Percentiles rank a stretch among this genome's conserved stretches.
phyloP scores from a whole-genome alignment of 139 green algal genomes.

The Yamagishiella unicocca region DNA sequence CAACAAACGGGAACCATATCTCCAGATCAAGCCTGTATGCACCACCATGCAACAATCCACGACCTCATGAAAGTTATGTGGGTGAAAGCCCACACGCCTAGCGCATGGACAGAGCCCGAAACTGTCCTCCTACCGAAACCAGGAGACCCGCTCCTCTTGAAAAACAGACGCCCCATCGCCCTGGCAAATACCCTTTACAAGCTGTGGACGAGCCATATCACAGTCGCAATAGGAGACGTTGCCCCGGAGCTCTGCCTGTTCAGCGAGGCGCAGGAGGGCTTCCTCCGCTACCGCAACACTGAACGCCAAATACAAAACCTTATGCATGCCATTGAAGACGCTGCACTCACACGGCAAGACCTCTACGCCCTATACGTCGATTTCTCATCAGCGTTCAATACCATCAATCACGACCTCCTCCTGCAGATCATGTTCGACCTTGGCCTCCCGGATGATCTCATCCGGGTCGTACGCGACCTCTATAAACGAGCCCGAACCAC shows the following conservation, averaged over 20 bases:
- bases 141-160: slow-evolving; percentile 31
- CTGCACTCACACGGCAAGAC: too few species aligned
- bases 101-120: slow-evolving; percentile 48
- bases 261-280: too few species aligned
- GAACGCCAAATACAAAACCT: slow-evolving; percentile 14
- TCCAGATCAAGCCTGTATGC: too few species aligned
- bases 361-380: slow-evolving; percentile 57
- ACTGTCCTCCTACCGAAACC: slow-evolving; percentile 60
- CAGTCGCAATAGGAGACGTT: slow-evolving; percentile 24
- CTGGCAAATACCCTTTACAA: slow-evolving; percentile 59
- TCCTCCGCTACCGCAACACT: neutral
- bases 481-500: slow-evolving; percentile 55
- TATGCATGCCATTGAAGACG: too few species aligned
- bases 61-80: too few species aligned
- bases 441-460: slow-evolving; percentile 53
- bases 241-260: slow-evolving; percentile 24
- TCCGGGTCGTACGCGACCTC: slow-evolving; percentile 56
- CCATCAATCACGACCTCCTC: neutral
- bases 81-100: slow-evolving; percentile 52
- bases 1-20: too few species aligned
- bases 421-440: too few species aligned
- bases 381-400: slow-evolving; percentile 62
- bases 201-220: slow-evolving; percentile 58
- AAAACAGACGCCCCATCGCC: slow-evolving; percentile 54
- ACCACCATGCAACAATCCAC: too few species aligned